Percentiles rank a stretch among this genome's conserved stretches.
These are phyloP conservation scores for Aspergillus terreus DNA, from an alignment of 2,329 filamentous ascomycete species.

Conservation along the genomic window DNA sequence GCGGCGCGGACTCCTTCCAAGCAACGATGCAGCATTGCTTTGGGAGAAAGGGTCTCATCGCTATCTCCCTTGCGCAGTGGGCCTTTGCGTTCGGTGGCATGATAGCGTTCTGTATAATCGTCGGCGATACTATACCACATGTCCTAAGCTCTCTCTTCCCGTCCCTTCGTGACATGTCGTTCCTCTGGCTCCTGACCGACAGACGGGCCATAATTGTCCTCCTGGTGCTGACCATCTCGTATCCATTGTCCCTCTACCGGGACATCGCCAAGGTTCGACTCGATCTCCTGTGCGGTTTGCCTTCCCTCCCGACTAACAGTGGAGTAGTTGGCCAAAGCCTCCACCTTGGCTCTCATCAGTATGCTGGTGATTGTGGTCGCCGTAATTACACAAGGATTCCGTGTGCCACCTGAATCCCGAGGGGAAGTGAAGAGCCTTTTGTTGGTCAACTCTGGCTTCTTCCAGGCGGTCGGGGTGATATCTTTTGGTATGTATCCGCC, in stretches of 20 bases:
- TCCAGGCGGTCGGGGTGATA: conserved; percentile 95
- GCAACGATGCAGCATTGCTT: conserved; percentile 95
- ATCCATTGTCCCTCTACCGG: conserved; percentile 85
- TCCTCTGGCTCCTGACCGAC: conserved; percentile 78
- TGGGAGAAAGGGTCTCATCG: conserved; percentile 79
- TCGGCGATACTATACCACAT: conserved; percentile 92
- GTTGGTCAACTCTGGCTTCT: conserved; percentile 80
- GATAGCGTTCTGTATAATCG: conserved; percentile 96
- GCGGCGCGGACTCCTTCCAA: conserved; percentile 90
- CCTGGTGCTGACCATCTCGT: conserved; percentile 81
- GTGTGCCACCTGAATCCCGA: conserved; percentile 66
- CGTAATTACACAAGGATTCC: conserved; percentile 76
- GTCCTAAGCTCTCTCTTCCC: conserved; percentile 83
- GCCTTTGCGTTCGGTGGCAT: conserved; percentile 98
- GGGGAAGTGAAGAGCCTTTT: conserved; percentile 69
- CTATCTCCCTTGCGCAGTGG: conserved; percentile 92
- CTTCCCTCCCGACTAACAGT: conserved; percentile 28
- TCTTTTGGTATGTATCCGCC: conserved; percentile 71
- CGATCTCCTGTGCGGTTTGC: not conserved
- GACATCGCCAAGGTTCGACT: conserved; percentile 86
- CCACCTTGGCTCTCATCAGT: conserved; percentile 84
- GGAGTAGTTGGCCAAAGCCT: conserved; percentile 83
- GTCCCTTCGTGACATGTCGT: conserved; percentile 64
- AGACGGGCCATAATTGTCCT: conserved; percentile 81
- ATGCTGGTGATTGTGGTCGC: conserved; percentile 89